These are phyloP conservation scores for Firmiana major DNA, from an alignment of 345 rosid genomes.

Conservation along the genomic window DNA sequence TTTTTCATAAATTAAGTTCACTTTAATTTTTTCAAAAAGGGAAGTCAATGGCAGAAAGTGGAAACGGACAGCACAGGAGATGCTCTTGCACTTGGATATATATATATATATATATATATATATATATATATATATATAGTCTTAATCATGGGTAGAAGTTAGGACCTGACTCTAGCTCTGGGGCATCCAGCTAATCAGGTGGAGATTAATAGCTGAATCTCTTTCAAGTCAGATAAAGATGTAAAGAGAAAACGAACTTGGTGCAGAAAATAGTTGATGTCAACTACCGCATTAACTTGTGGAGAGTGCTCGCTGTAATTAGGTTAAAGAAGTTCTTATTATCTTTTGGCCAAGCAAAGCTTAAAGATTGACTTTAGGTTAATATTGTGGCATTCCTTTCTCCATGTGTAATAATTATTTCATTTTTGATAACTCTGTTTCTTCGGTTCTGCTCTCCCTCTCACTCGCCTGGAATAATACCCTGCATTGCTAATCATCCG, in stretches of 20 bases:
- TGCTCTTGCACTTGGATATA: not conserved
- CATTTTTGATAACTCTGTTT: not conserved
- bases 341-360: constrained; percentile 23
- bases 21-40: not conserved
- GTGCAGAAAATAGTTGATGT: constrained; percentile 7
- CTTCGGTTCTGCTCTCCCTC: not conserved
- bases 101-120: not conserved
- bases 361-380: not conserved
- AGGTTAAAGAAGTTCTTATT: constrained; percentile 13
- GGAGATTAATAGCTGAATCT: not conserved
- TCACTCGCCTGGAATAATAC: not conserved
- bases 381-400: not conserved
- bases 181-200: not conserved
- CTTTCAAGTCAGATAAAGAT: not conserved
- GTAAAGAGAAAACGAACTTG: not conserved
- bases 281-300: constrained; percentile 11
- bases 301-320: not conserved
- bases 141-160: not conserved
- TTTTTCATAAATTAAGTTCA: not conserved
- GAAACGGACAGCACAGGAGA: not conserved
- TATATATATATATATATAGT: not conserved
- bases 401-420: not conserved
- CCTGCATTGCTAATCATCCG: not conserved
- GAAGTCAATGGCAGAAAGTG: not conserved
- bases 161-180: not conserved